Evolutionary conservation across 306 rosid genomes (phyloP).

Genomic region (Quercus alba): DNA sequence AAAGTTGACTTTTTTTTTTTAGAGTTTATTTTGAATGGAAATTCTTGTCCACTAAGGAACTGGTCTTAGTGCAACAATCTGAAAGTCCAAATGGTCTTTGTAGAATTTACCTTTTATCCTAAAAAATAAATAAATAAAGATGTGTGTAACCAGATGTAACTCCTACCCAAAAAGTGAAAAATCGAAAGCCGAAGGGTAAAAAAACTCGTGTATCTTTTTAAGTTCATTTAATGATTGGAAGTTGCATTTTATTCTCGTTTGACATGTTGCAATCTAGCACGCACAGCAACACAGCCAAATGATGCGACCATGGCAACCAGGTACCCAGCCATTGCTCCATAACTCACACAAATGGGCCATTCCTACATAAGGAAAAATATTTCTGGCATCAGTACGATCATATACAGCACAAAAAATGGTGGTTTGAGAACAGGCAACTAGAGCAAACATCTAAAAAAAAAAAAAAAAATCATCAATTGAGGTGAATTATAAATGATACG

Average conservation of each 20-base stretch:
- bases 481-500: not conserved
- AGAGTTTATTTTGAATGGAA: too few relatives aligned
- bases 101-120: too few relatives aligned
- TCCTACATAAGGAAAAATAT: conserved; percentile 47
- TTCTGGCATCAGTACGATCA: conserved; percentile 6
- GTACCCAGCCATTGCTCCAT: conserved; percentile 71
- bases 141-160: too few relatives aligned
- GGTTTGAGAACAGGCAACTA: not conserved
- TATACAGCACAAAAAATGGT: not conserved
- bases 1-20: too few relatives aligned
- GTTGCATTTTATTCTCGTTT: conserved; percentile 50
- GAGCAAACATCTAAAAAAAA: not conserved
- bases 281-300: conserved; percentile 34
- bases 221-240: not conserved
- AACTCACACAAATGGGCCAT: conserved; percentile 90
- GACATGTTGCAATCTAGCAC: conserved; percentile 31
- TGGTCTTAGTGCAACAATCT: too few relatives aligned
- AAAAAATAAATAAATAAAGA: too few relatives aligned
- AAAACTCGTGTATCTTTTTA: not conserved
- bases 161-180: too few relatives aligned
- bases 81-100: too few relatives aligned
- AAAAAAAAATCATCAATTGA: not conserved
- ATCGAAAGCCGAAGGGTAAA: too few relatives aligned
- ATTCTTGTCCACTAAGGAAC: too few relatives aligned
- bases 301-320: conserved; percentile 52